Percentiles rank a stretch among this genome's conserved stretches.
Evolutionary conservation across 805 yeast genomes (phyloP).

Genomic region (Starmerella tilneyi): DNA sequence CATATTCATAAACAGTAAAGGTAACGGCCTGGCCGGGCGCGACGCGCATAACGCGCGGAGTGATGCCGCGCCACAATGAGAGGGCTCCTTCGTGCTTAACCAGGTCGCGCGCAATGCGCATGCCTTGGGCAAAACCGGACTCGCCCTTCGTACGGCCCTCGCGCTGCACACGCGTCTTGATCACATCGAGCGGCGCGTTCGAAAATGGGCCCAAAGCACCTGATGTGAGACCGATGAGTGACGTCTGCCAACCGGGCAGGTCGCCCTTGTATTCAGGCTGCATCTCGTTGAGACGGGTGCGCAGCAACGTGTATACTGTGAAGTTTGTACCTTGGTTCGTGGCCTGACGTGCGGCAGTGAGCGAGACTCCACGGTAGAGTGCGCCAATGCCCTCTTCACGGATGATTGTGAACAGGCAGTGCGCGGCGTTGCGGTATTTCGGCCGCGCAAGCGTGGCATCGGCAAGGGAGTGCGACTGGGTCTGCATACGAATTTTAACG

Average conservation of each 20-base stretch:
- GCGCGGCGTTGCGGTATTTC: conserved; percentile 85
- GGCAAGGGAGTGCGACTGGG: conserved; percentile 82
- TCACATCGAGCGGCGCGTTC: conserved; percentile 94
- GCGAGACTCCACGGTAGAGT: conserved; percentile 84
- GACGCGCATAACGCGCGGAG: conserved; percentile 97
- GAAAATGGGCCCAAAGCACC: conserved; percentile 98
- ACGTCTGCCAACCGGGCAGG: conserved; percentile 90
- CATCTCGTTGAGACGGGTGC: conserved; percentile 51
- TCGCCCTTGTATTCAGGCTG: conserved; percentile 43
- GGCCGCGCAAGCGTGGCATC: conserved; percentile 68
- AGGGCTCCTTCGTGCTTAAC: conserved; percentile 79
- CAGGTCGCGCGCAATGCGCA: conserved; percentile 68
- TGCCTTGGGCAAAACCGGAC: conserved; percentile 66
- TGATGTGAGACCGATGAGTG: conserved; percentile 76
- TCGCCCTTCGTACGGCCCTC: conserved; percentile 55
- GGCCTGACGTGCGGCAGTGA: conserved; percentile 96
- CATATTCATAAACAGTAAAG: conserved; percentile 88
- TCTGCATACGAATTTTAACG: conserved; percentile 89
- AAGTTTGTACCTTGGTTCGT: conserved; percentile 97
- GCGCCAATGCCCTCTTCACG: conserved; percentile 87
- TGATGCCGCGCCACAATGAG: conserved; percentile 91
- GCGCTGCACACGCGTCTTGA: conserved; percentile 92
- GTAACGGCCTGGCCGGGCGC: conserved; percentile 99
- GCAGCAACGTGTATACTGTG: conserved; percentile 78
- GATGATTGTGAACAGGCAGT: conserved; percentile 71